Base-by-base conservation (phyloP, 2,329 filamentous ascomycete species). In the Hirsutella rhossiliensis region DNA sequence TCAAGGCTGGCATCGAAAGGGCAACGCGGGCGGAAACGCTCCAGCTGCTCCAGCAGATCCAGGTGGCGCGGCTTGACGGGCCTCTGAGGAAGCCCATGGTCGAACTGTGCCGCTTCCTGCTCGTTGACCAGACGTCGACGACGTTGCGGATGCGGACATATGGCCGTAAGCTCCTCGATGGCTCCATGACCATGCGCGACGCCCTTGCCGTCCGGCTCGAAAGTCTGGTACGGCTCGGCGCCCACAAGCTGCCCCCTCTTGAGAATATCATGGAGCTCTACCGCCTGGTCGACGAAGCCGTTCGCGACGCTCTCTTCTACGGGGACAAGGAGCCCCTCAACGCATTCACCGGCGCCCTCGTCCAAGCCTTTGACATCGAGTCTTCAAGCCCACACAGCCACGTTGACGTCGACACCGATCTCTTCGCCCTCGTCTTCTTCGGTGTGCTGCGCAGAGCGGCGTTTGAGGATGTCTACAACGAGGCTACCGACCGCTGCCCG, bases 401-500 rank as follows among this genome's bases (percentile, higher is more conserved):
- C 5, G 56, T 71, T n/a, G 65, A 73, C 50, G 52, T 67, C 15
- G 65, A 67, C 46, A 62, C 69, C 1, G 76, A 81, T 50, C 66
- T 80, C 6, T 63, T 79, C 43, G 68, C 71, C 0, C 65, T 81
- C 31, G 66, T 73, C 1, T 65, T 78, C 43, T 79, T 81, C 54
- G 77, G 72, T 45, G 69, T 73, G 1, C 65, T 76, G 27, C 65
- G 75, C 20, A 74, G 72, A 51, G 63, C 67, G 6, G 76, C 71
- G 0, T 71, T 80, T 38, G 75, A 80, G 47, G 76, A 82, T 46
- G 73, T 81, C 1, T 81, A 80, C 52, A 62, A 76, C 12, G 77
- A 81, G 55, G 73, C 78, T 1, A 76, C 73, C 0, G 77, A 81
- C 52, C 66, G 76, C 8, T 80, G 78, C 51, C 77, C 76, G 0